Percentiles rank a stretch among this genome's conserved stretches.
Conservation (phyloP, 2,329 filamentous ascomycete genomes). For the Zasmidium cellare region DNA sequence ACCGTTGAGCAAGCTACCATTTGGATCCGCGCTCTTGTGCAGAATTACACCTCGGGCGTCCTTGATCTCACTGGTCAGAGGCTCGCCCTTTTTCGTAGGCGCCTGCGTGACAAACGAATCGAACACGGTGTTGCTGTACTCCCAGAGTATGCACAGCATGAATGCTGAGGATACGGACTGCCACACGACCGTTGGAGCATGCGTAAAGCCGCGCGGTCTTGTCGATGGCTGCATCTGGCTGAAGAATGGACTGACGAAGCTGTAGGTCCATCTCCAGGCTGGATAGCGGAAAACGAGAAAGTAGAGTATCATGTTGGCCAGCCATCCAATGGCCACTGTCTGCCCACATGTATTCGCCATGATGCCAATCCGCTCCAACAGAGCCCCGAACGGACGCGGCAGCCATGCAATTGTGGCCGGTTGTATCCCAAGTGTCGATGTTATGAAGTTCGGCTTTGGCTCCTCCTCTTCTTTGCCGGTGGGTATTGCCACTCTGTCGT, state of each 20-base stretch:
- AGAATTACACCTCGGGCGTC: conserved; percentile 29
- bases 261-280: conserved; percentile 70
- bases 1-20: conserved; percentile 82
- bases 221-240: conserved; percentile 68
- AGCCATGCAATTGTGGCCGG: conserved; percentile 6
- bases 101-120: conserved; percentile 76
- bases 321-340: conserved; percentile 16
- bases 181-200: conserved; percentile 19
- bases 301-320: conserved; percentile 54
- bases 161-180: conserved; percentile 57
- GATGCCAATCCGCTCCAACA: conserved; percentile 1
- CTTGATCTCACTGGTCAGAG: conserved; percentile 80
- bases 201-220: conserved; percentile 55
- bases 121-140: conserved; percentile 74
- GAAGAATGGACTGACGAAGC: conserved; percentile 71
- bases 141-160: conserved; percentile 72
- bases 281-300: conserved; percentile 60
- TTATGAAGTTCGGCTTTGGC: conserved; percentile 12
- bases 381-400: conserved; percentile 11
- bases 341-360: conserved; percentile 20
- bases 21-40: conserved; percentile 63
- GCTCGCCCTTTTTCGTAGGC: conserved; percentile 80
- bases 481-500: conserved; percentile 64
- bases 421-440: not conserved
- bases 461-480: conserved; percentile 26